Evolutionary conservation across 495 filamentous ascomycete species (phyloP), one percentile per base, ranked within the genome.

Genomic region (Articulospora tetracladia): DNA sequence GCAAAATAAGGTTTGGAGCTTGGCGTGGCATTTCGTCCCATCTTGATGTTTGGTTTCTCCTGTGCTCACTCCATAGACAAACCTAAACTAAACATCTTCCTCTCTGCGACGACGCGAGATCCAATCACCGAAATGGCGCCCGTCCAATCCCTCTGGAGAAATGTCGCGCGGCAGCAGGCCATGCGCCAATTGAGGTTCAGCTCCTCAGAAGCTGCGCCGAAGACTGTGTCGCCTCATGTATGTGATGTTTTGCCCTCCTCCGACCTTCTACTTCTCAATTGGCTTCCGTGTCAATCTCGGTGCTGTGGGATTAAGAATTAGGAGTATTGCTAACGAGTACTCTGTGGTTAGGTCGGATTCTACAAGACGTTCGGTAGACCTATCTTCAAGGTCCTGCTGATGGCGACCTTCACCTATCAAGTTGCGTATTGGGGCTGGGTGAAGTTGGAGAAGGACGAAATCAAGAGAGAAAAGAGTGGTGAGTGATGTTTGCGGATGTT

Each of bases 391-490:
- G 87, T 89, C 59, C 87, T 96, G 66, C 80, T 97, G 10, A 85
- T 92, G 53, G 90, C 92, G 15, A 77, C 97, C 23, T 88, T 96
- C 72, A 90, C 88, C 0, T 98, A 96, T 74, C 94, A 98, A 71
- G 67, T 90, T 11, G 72, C 84, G 24, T 96, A 97, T 73, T 95
- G 83, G 82, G 74, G 77, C 22, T 98, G 93, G 94, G 59, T 84
- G 72, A 94, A 90, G 74, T 76, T 98, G n/a, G 93, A 97, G 74
- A 89, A 84, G 73, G 74, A 78, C 12, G 77, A 86, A 47, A 84
- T 83, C 68, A 79, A 77, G 63, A 47, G 51, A 10, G 58, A 61
- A 27, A 74, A 66, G 57, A 64, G 79, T 59, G 70, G 80, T 84
- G 69, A 28, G 73, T 76, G 57, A 59, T 12, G 0, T 20, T 22